A percentile compares a stretch with the other conserved stretches of the same genome.
These are phyloP conservation scores for Colletotrichum navitas DNA, from an alignment of 2,329 filamentous ascomycete species.

Conservation along the genomic window DNA sequence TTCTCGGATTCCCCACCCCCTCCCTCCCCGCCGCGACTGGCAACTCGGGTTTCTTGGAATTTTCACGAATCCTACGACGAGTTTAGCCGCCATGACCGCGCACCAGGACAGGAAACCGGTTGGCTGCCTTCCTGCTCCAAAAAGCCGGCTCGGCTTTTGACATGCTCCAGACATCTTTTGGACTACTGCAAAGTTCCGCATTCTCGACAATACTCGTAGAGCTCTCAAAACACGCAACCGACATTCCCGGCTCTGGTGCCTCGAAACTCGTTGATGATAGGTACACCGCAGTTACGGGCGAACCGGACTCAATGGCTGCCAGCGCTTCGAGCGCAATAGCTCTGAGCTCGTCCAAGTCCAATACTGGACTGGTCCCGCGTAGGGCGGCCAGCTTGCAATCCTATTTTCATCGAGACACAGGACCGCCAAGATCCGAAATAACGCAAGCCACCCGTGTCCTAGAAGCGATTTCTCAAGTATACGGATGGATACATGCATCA, in stretches of 20 bases:
- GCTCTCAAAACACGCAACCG: not conserved
- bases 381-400: not conserved
- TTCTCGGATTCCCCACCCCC: conserved; percentile 25
- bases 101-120: not conserved
- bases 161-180: not conserved
- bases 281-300: too few species aligned
- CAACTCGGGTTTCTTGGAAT: not conserved
- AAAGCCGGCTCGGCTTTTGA: not conserved
- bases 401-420: not conserved
- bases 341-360: not conserved
- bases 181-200: not conserved
- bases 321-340: not conserved
- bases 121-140: not conserved
- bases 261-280: not conserved
- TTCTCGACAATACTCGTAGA: not conserved
- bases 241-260: not conserved
- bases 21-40: conserved; percentile 8
- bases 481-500: not conserved
- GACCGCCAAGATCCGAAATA: not conserved
- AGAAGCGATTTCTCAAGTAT: too few species aligned
- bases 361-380: not conserved
- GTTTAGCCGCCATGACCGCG: conserved; percentile 12
- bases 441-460: not conserved
- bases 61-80: conserved; percentile 6
- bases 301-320: not conserved